A percentile compares a stretch with the other conserved stretches of the same genome.
Conservation (phyloP, 1,139 yeast genomes). For the Scheffersomyces segobiensis region DNA sequence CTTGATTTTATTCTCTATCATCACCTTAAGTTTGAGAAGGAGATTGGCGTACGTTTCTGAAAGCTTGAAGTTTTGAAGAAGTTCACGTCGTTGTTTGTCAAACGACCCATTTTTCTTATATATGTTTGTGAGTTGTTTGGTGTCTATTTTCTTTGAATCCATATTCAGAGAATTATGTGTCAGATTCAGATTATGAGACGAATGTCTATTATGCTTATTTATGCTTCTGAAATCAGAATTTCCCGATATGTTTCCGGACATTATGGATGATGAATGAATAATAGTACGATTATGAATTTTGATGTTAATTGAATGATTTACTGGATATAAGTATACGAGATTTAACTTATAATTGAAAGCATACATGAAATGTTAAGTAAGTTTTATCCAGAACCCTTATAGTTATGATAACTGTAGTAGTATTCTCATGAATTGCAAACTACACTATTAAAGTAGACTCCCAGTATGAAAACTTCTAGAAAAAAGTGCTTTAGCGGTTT, state of each 20-base stretch:
- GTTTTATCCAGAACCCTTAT: too few relatives aligned
- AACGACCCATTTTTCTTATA: conserved; percentile 55
- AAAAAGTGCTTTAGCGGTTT: background rate
- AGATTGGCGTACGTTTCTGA: conserved; percentile 47
- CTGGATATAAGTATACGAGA: background rate
- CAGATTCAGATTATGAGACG: background rate
- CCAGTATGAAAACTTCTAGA: background rate
- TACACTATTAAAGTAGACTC: background rate
- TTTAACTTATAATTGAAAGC: background rate
- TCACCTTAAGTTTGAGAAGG: conserved; percentile 38
- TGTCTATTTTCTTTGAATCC: conserved; percentile 20
- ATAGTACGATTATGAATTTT: too few relatives aligned
- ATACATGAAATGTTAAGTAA: background rate
- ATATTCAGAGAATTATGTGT: background rate
- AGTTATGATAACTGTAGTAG: too few relatives aligned
- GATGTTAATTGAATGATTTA: background rate
- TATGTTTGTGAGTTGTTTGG: conserved; percentile 40
- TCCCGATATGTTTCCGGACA: background rate
- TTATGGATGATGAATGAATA: background rate
- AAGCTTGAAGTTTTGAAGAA: conserved; percentile 45
- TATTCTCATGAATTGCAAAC: too few relatives aligned
- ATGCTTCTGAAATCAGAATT: background rate
- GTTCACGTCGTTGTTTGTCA: conserved; percentile 44
- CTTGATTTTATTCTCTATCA: conserved; percentile 49
- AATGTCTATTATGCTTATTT: background rate